Conservation (phyloP, 495 filamentous ascomycete species). For the Penicillium longicatenatum region DNA sequence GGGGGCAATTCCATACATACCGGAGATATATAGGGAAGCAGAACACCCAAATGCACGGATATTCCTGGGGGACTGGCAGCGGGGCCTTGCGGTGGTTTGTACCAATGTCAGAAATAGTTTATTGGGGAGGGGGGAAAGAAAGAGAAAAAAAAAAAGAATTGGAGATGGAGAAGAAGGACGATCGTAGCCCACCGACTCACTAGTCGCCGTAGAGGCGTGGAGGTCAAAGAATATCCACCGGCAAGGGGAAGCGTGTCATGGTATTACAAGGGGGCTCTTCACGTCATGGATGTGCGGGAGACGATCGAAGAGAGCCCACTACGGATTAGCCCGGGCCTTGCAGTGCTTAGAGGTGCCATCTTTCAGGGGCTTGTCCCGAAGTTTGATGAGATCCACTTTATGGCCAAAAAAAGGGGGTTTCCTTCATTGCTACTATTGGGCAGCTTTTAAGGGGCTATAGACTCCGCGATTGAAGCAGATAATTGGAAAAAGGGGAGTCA, state of each 20-base stretch:
- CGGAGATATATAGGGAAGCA: conserved; percentile 1
- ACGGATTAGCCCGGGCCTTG: not conserved
- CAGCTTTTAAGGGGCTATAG: not conserved
- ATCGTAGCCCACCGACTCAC: conserved; percentile 8
- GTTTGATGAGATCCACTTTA: conserved; percentile 1
- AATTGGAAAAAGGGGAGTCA: not conserved
- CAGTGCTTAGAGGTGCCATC: not conserved
- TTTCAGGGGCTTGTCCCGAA: not conserved
- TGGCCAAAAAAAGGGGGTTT: not conserved
- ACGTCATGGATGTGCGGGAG: conserved; percentile 6
- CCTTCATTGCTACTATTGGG: not conserved
- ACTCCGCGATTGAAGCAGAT: no score
- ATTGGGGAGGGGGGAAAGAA: conserved; percentile 15
- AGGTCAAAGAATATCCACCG: conserved; percentile 1
- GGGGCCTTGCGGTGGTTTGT: not conserved
- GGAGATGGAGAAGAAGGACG: conserved; percentile 10
- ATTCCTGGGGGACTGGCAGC: not conserved
- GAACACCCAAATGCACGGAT: conserved; percentile 7
- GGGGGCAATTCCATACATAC: conserved; percentile 3
- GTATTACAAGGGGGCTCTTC: conserved; percentile 15
- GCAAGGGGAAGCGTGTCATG: conserved; percentile 9
- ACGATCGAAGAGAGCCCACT: not conserved
- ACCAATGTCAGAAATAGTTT: conserved; percentile 4
- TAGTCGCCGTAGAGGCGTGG: conserved; percentile 1
- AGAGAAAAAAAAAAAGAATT: conserved; percentile 4